These are phyloP conservation scores for Geotrichum histeridarum DNA, from an alignment of 1,139 yeast genomes.

Conservation along the genomic window DNA sequence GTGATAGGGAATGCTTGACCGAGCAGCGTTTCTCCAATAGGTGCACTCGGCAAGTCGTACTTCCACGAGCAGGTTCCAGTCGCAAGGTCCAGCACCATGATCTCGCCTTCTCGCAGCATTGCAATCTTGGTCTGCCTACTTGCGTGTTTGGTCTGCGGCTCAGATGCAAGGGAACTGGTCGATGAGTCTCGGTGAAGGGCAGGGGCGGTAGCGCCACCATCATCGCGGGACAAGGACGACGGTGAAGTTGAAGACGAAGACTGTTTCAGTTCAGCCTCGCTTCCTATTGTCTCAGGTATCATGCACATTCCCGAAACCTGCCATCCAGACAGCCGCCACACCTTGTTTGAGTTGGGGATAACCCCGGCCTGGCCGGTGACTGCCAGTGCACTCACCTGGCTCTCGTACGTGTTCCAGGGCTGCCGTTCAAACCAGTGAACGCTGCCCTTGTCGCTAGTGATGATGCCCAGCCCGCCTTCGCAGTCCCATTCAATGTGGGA, in stretches of 20 bases:
- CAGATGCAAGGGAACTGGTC: constrained; percentile 9
- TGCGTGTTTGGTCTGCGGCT: constrained; percentile 4
- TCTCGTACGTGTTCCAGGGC: constrained; percentile 19
- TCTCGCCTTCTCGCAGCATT: constrained; percentile 35
- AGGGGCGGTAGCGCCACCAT: not conserved
- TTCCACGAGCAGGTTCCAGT: constrained; percentile 46
- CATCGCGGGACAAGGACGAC: not conserved
- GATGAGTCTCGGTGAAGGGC: not conserved
- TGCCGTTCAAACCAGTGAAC: constrained; percentile 53
- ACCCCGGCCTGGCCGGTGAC: constrained; percentile 28
- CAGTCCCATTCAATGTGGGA: constrained; percentile 52
- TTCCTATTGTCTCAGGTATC: constrained; percentile 17
- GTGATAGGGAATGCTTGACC: not conserved
- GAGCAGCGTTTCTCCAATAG: constrained; percentile 23
- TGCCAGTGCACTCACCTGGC: constrained; percentile 13
- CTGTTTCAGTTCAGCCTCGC: constrained; percentile 12
- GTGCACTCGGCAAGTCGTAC: constrained; percentile 42
- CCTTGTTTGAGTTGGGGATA: constrained; percentile 27
- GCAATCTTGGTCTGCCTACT: constrained; percentile 14
- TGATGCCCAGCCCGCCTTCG: constrained; percentile 48
- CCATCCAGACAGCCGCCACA: constrained; percentile 33
- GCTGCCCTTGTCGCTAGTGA: constrained; percentile 55
- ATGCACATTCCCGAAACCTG: constrained; percentile 25
- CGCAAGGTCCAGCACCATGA: constrained; percentile 43
- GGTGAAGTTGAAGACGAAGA: not conserved